These are phyloP conservation scores for Xerocomellus chrysenteron DNA, from an alignment of 768 basidiomycete genomes.

Conservation along the genomic window DNA sequence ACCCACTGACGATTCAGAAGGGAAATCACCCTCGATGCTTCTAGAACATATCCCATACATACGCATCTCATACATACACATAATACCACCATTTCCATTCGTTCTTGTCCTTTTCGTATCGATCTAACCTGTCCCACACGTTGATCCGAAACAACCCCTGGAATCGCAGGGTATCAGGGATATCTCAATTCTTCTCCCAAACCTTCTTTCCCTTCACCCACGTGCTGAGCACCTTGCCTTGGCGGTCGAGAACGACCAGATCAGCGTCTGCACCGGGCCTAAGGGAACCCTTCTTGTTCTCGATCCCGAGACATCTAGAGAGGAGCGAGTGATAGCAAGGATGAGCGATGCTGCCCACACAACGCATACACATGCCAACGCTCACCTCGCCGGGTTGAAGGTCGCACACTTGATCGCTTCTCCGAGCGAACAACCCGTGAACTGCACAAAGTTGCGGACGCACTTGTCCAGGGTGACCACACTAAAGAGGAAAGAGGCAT, in stretches of 20 bases:
- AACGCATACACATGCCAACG: background rate
- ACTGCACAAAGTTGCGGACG: slow-evolving; percentile 79
- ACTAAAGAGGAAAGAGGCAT: slow-evolving; percentile 35
- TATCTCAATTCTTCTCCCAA: slow-evolving; percentile 45
- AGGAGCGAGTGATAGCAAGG: background rate
- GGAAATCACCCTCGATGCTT: background rate
- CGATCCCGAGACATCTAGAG: slow-evolving; percentile 70
- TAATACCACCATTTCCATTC: background rate
- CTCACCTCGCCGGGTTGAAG: slow-evolving; percentile 77
- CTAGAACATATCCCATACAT: background rate
- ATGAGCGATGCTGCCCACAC: background rate
- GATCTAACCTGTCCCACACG: background rate
- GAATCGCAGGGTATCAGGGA: background rate
- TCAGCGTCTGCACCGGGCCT: slow-evolving; percentile 86
- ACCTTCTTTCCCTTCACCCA: slow-evolving; percentile 78
- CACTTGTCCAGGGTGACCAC: slow-evolving; percentile 83
- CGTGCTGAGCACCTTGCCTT: slow-evolving; percentile 64
- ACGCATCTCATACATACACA: background rate
- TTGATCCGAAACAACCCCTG: background rate
- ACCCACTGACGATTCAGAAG: background rate
- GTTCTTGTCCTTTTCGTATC: background rate
- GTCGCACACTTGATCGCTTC: slow-evolving; percentile 87
- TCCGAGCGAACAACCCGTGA: slow-evolving; percentile 80
- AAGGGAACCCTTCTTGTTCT: slow-evolving; percentile 77
- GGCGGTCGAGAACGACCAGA: slow-evolving; percentile 69